Conservation (phyloP, 1,139 yeast species). For the Yamadazyma atmosphaerica region DNA sequence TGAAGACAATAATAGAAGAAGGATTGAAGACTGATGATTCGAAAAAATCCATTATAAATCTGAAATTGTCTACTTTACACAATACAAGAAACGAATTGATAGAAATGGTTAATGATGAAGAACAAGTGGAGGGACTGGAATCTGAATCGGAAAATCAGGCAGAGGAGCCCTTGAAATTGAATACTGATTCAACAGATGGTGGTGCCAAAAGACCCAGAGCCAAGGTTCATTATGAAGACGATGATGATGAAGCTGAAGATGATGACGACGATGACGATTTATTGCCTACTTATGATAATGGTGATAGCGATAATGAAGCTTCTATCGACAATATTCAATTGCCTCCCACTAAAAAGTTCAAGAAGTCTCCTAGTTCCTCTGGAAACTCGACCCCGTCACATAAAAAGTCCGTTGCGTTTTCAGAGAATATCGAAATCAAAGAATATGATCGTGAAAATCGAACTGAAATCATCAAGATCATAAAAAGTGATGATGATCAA, state of each 20-base stretch:
- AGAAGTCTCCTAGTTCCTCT: constrained; percentile 23
- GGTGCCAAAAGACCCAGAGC: constrained; percentile 14
- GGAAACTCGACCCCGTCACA: constrained; percentile 30
- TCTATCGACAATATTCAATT: constrained; percentile 6
- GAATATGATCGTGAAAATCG: constrained; percentile 43
- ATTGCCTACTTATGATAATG: constrained; percentile 33
- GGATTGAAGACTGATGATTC: constrained; percentile 47
- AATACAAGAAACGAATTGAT: constrained; percentile 48
- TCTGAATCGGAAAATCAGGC: neutral
- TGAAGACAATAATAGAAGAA: constrained; percentile 41
- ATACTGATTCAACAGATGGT: constrained; percentile 27
- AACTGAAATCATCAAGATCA: constrained; percentile 22
- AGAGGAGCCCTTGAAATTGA: neutral
- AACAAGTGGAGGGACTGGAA: constrained; percentile 1
- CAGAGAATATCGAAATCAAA: constrained; percentile 46
- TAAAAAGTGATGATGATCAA: constrained; percentile 24
- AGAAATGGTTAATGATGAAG: constrained; percentile 37
- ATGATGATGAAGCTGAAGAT: constrained; percentile 11
- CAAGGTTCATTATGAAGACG: constrained; percentile 2
- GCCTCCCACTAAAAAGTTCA: constrained; percentile 24
- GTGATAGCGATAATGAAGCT: constrained; percentile 16
- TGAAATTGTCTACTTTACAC: constrained; percentile 34
- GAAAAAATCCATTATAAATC: constrained; percentile 42
- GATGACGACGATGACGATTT: constrained; percentile 23
- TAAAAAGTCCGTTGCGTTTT: constrained; percentile 44